Evolutionary conservation across 2,329 filamentous ascomycete genomes (phyloP).

Genomic region (Macroventuria anomochaeta): DNA sequence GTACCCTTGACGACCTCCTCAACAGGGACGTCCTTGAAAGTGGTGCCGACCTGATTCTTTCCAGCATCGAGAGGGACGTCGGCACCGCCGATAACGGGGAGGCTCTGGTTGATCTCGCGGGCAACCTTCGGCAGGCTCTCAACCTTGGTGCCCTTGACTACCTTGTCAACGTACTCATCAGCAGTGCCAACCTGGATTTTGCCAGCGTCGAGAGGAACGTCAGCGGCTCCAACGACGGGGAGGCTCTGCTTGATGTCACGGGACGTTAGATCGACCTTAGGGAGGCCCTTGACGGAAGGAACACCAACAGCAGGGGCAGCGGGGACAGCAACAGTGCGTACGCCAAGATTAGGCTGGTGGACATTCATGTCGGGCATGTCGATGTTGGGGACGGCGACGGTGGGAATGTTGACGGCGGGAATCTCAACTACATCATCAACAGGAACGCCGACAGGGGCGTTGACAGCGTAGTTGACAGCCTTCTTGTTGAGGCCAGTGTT

Average conservation of each 20-base stretch:
- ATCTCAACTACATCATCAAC: not conserved
- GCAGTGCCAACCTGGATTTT: conserved; percentile 4
- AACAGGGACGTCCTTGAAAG: not conserved
- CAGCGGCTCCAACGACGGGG: conserved; percentile 1
- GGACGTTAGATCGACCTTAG: not conserved
- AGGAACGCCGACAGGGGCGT: not conserved
- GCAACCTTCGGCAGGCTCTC: not conserved
- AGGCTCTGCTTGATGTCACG: conserved; percentile 8
- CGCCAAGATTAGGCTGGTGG: too few relatives aligned
- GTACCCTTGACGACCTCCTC: not conserved
- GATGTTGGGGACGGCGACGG: too few relatives aligned
- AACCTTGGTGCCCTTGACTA: not conserved
- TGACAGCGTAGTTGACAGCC: too few relatives aligned
- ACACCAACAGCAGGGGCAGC: not conserved
- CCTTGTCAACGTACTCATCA: not conserved
- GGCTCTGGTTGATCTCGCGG: conserved; percentile 7
- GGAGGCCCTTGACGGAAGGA: not conserved
- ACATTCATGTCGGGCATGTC: too few relatives aligned
- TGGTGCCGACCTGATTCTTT: not conserved
- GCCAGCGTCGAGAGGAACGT: conserved; percentile 2
- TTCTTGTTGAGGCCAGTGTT: too few relatives aligned
- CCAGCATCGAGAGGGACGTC: conserved; percentile 3
- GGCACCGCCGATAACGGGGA: not conserved
- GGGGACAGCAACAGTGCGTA: not conserved
- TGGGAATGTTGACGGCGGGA: not conserved